Base-by-base conservation (phyloP, 1,284 basidiomycete species). In the Serendipita sp. region DNA sequence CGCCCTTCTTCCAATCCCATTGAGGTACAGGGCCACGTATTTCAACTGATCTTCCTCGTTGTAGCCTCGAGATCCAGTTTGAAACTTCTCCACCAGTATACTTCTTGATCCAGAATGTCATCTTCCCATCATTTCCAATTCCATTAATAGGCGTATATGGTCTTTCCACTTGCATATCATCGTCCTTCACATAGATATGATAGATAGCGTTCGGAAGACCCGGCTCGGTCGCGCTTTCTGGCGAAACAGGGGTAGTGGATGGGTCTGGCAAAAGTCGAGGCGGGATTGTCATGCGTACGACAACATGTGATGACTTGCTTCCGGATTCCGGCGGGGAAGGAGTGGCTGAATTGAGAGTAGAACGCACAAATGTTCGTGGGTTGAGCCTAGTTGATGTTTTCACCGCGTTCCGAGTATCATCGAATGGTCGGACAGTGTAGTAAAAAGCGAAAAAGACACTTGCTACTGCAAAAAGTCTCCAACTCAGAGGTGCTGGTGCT, bases 131-230 rank as follows among this genome's bases (percentile, higher is more conserved):
- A 64, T 77, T 71, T 2, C 2, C 12, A 26, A 89, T 74, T 12
- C 87, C 84, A 66, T 83, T 77, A 45, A 91, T 72, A 0, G 89
- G 88, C 3, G 91, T 93, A 70, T 91, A 93, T 2, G 88, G 83
- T 60, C 90, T 74, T 70, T 93, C 89, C n/a, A 92, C 87, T 72
- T 92, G 90, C 22, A 93, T 87, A 67, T 90, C 89, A 66, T 87
- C 85, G 69, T 93, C 88, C 68, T 91, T 91, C 70, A 92, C 77
- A 70, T 79, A 91, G 17, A 93, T 73, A 34, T 86, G 86, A 80
- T 84, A 89, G 64, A 91, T 82, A 3, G 86, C 53, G 32, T 58
- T 58, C 53, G 53, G 26, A 22, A 58, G 38, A 41, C 38, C 38
- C 5, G 6, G 6, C 13, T 41, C 38, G 13, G 38, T 41, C 38